Conservation (phyloP, 2,329 filamentous ascomycete species). For the Mycosphaerelloides madeirae region DNA sequence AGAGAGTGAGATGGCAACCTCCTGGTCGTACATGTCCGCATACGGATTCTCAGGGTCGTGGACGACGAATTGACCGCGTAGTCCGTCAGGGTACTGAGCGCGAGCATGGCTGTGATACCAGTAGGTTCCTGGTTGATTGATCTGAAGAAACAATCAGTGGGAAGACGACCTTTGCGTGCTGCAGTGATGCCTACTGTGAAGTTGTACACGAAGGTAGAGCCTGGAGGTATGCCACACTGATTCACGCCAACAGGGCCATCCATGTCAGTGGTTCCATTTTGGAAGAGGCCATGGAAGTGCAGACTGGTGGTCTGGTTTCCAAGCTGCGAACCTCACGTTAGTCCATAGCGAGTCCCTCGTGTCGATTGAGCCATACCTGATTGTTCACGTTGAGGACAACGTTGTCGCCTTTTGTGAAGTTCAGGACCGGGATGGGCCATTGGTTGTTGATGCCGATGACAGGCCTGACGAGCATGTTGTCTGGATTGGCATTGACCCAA, state of each 20-base stretch:
- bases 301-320: slow-evolving; percentile 60
- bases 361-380: slow-evolving; percentile 31
- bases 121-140: slow-evolving; percentile 48
- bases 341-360: background rate
- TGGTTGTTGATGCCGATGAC: slow-evolving; percentile 67
- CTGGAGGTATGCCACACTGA: slow-evolving; percentile 63
- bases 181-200: slow-evolving; percentile 51
- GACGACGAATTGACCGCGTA: slow-evolving; percentile 64
- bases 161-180: too few species aligned
- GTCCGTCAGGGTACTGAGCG: slow-evolving; percentile 63
- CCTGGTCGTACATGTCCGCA: slow-evolving; percentile 52
- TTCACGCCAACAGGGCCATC: slow-evolving; percentile 66
- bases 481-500: slow-evolving; percentile 54
- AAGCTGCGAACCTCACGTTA: slow-evolving; percentile 34
- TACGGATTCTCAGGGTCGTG: slow-evolving; percentile 54
- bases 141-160: slow-evolving; percentile 19
- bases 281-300: slow-evolving; percentile 75
- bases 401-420: slow-evolving; percentile 68
- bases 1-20: slow-evolving; percentile 62
- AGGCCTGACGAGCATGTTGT: slow-evolving; percentile 47
- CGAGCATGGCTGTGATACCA: slow-evolving; percentile 67
- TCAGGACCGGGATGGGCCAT: slow-evolving; percentile 69
- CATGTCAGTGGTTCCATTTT: slow-evolving; percentile 70
- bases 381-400: slow-evolving; percentile 67
- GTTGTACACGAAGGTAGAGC: slow-evolving; percentile 59